These are phyloP conservation scores for Hirschfeldia incana DNA, from an alignment of 345 rosid species.

Conservation along the genomic window DNA sequence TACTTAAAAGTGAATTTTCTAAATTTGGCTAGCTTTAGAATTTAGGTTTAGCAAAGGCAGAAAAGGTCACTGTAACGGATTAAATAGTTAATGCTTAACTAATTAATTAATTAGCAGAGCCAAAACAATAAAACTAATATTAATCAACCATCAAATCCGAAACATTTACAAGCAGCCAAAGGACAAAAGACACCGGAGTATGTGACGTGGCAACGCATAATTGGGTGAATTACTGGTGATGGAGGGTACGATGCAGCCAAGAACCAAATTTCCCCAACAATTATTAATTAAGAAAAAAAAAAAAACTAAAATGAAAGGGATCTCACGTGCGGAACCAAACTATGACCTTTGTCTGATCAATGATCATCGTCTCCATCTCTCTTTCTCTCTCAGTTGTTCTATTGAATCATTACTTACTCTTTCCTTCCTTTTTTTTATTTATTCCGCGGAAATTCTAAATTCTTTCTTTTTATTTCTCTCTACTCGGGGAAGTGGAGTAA, in stretches of 20 bases:
- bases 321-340: slow-evolving; percentile 41
- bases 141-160: neutral
- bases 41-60: slow-evolving; percentile 5
- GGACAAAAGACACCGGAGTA: neutral
- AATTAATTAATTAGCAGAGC: neutral
- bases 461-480: neutral
- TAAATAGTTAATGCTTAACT: neutral
- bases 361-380: slow-evolving; percentile 23
- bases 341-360: slow-evolving; percentile 36
- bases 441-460: neutral
- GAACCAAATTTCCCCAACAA: slow-evolving; percentile 8
- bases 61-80: slow-evolving; percentile 22
- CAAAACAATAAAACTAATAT: neutral
- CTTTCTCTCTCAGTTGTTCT: slow-evolving; percentile 19
- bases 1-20: neutral
- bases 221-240: slow-evolving; percentile 24
- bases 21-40: neutral
- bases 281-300: slow-evolving; percentile 1
- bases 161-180: slow-evolving; percentile 5
- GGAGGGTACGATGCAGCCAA: slow-evolving; percentile 39
- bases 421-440: neutral
- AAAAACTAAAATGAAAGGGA: slow-evolving; percentile 12
- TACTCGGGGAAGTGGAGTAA: slow-evolving; percentile 15
- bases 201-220: neutral
- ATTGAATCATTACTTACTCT: slow-evolving; percentile 19